Conservation (phyloP, 139 green algal species). For the Coelastrella sp. region DNA sequence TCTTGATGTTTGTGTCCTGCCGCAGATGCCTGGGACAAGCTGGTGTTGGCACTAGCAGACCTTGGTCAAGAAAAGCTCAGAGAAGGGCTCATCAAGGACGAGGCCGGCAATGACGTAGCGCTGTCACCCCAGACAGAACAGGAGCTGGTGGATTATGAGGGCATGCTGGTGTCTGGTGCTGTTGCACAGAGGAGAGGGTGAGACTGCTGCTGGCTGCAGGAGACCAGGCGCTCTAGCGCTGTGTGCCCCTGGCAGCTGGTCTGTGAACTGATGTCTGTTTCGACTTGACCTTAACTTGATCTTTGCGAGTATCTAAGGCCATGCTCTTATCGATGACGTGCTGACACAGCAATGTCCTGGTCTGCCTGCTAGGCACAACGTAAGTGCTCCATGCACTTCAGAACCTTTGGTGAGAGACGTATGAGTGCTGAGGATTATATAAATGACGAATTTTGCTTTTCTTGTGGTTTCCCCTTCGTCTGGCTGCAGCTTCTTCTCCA, state of each 20-base stretch:
- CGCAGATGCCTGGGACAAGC: conserved; percentile 11
- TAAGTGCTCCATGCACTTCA: too few species aligned
- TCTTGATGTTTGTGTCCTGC: background rate
- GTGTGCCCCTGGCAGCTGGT: too few species aligned
- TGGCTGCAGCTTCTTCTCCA: conserved; percentile 79
- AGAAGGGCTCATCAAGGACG: conserved; percentile 65
- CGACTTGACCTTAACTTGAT: too few species aligned
- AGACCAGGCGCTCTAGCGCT: background rate
- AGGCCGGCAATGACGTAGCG: conserved; percentile 26
- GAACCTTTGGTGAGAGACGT: too few species aligned
- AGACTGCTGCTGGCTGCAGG: background rate
- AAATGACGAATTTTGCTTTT: background rate
- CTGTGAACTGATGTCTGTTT: too few species aligned
- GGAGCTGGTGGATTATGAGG: conserved; percentile 84
- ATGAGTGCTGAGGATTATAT: too few species aligned
- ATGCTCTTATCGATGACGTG: too few species aligned
- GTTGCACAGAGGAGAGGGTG: conserved; percentile 63
- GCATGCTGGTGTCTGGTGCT: conserved; percentile 87
- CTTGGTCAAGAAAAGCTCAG: conserved; percentile 52
- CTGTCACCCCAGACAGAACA: conserved; percentile 41
- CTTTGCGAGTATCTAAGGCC: too few species aligned
- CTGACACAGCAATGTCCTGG: too few species aligned
- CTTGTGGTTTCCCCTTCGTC: background rate
- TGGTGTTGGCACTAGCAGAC: conserved; percentile 27
- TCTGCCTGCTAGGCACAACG: too few species aligned